These are phyloP conservation scores for Centaurea solstitialis DNA, from an alignment of 129 eudicot species.

Conservation along the genomic window DNA sequence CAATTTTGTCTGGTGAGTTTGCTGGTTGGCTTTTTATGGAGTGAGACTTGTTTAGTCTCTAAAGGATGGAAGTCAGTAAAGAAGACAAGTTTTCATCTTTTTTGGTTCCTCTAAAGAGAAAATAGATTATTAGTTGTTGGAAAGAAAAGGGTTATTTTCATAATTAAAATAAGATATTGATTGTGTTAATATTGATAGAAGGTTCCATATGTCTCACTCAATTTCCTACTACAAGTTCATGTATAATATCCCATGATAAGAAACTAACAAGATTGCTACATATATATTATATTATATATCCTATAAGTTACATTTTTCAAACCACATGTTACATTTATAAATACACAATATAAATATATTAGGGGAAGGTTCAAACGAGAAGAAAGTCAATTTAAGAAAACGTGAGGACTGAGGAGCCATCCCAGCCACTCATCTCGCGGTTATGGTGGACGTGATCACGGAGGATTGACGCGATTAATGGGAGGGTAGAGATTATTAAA, in stretches of 20 bases:
- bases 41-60: conserved; percentile 29
- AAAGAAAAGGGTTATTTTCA: not conserved
- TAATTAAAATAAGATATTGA: conserved; percentile 9
- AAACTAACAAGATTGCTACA: not conserved
- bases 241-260: not conserved
- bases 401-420: no score
- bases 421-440: no score
- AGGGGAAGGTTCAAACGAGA: no score
- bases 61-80: conserved; percentile 21
- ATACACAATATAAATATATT: no score
- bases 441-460: no score
- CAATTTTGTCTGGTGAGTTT: conserved; percentile 29
- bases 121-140: not conserved
- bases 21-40: conserved; percentile 36
- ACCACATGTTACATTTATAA: no score
- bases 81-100: conserved; percentile 11
- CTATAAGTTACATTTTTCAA: no score
- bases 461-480: no score
- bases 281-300: no score
- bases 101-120: not conserved
- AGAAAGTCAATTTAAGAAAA: no score
- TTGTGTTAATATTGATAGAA: not conserved
- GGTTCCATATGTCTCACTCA: conserved; percentile 13
- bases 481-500: no score
- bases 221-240: not conserved